A percentile compares a stretch with the other conserved stretches of the same genome.
Evolutionary conservation across 2,329 filamentous ascomycete genomes (phyloP).

Genomic region (Beauveria medogensis): DNA sequence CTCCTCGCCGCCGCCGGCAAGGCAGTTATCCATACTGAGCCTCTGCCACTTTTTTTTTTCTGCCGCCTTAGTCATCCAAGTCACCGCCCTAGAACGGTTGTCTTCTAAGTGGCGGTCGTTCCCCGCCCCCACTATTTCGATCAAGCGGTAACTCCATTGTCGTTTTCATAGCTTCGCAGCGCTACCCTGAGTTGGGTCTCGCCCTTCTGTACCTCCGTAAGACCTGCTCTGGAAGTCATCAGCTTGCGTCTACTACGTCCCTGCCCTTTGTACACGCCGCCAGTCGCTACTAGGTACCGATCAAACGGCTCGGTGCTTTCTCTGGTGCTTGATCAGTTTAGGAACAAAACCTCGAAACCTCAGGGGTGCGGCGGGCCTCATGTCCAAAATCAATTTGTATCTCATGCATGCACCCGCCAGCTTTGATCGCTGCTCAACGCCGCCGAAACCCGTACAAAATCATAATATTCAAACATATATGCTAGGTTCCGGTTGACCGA

Average conservation of each 20-base stretch:
- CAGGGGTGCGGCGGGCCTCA: too few species aligned
- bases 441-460: neutral
- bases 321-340: too few species aligned
- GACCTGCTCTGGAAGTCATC: too few species aligned
- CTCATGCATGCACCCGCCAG: too few species aligned
- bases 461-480: neutral
- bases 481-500: neutral
- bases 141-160: neutral
- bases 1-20: neutral
- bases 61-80: slow-evolving; percentile 12
- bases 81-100: slow-evolving; percentile 6
- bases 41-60: slow-evolving; percentile 17
- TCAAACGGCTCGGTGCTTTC: too few species aligned
- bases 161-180: neutral
- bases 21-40: neutral
- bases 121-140: slow-evolving; percentile 4
- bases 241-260: too few species aligned
- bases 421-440: too few species aligned
- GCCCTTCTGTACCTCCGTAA: too few species aligned
- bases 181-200: neutral
- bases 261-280: too few species aligned
- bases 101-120: neutral
- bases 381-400: too few species aligned
- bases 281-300: too few species aligned
- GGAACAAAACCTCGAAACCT: too few species aligned